Base-by-base conservation (phyloP, 768 basidiomycete species). In the Jaapia argillacea region DNA sequence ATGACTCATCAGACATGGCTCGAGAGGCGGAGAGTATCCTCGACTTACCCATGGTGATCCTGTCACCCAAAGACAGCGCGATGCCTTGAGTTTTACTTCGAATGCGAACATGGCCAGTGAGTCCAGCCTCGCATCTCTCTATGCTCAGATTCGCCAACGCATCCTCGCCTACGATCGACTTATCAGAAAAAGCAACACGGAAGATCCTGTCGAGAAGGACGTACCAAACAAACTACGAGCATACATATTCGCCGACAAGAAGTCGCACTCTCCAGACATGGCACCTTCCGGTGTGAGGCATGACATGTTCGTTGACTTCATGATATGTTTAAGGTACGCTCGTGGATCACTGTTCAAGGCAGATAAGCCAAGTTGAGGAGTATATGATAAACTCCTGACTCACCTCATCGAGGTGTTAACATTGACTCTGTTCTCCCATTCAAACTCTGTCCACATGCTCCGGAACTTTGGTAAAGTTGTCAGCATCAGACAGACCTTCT, bases 401-500 rank as follows among this genome's bases (percentile, higher is more conserved):
- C 65, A 88, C 85, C 81, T 75, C 62, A 93, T 77, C 20, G 77
- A 64, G 37, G 82, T 86, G 51, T 81, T 82, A 43, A 97, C 88
- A 57, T 97, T 97, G 44, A 98, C 94, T 54, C 93, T 77, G 67
- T 99, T 99, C 73, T 99, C 94, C 94, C 94, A 99, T 62, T 99
- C 94, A 55, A 99, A 99, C 62, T 98, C 96, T 22, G 93, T 99
- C 94, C 94, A 96, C 91, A 94, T 94, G 61, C 79, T 88, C 24
- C 94, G 79, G 79, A 94, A 94, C 85, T 93, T 54, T 5, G 36
- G 12, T 21, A 40, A 43, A 22, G 28, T 28, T 24, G 26, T 23
- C 10, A 45, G 27, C 18, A 16, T n/a, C n/a, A n/a, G n/a, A n/a
- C n/a, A 33, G 16, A 10, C 10, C 31, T 10, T 33, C 10, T 33